Conservation (phyloP, 495 filamentous ascomycete species). For the Lepidopterella palustris region DNA sequence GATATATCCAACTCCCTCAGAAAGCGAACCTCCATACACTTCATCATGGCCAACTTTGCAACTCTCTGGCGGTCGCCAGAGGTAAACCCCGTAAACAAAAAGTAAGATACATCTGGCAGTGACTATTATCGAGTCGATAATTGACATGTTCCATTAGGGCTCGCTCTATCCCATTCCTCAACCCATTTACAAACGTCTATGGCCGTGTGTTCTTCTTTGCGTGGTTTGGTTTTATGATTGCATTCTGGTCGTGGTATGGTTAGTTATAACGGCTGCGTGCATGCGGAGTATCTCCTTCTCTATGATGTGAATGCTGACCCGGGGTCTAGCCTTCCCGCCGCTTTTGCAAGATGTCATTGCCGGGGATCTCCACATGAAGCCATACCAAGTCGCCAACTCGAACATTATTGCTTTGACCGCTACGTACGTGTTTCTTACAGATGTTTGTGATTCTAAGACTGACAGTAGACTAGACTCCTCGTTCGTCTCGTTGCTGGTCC, state of each 20-base stretch:
- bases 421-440: constrained; percentile 54
- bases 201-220: constrained; percentile 91
- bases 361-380: constrained; percentile 64
- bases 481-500: constrained; percentile 79
- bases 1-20: not conserved
- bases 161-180: constrained; percentile 70
- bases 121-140: not conserved
- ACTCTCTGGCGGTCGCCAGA: constrained; percentile 52
- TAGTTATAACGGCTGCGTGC: constrained; percentile 18
- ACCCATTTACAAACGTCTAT: constrained; percentile 68
- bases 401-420: constrained; percentile 83
- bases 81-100: constrained; percentile 70
- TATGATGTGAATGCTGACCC: constrained; percentile 7
- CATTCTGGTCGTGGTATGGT: constrained; percentile 83
- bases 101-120: constrained; percentile 28
- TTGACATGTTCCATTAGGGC: constrained; percentile 38
- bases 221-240: constrained; percentile 92
- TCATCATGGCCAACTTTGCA: constrained; percentile 12
- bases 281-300: constrained; percentile 17
- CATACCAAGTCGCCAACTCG: constrained; percentile 75
- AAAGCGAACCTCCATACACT: not conserved
- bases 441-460: not conserved
- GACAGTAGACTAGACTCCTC: constrained; percentile 49
- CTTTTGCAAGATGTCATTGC: constrained; percentile 36
- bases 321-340: constrained; percentile 38